phyloP scores from a whole-genome alignment of 164 flowering plant species.

The Piper betle region DNA sequence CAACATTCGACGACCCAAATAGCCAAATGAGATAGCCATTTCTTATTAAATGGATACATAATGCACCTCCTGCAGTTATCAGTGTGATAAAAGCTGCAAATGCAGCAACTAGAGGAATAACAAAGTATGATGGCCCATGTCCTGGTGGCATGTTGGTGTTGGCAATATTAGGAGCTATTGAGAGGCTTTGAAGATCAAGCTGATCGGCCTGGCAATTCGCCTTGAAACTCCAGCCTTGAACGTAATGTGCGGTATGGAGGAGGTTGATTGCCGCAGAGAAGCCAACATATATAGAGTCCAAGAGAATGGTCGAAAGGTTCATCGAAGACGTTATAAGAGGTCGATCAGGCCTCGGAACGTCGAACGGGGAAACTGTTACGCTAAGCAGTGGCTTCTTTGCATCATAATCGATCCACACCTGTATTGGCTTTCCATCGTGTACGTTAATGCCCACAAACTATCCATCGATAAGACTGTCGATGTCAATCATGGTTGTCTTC shows the following conservation, averaged over 20 bases:
- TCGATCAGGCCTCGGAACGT: constrained; percentile 23
- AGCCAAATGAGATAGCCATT: constrained; percentile 25
- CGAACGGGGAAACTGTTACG: constrained; percentile 30
- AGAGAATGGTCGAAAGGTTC: constrained; percentile 37
- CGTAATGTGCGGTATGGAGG: constrained; percentile 19
- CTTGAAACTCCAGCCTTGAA: constrained; percentile 28
- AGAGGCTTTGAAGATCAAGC: constrained; percentile 25
- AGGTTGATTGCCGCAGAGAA: constrained; percentile 68
- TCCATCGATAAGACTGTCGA: neutral
- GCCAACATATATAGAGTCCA: constrained; percentile 55
- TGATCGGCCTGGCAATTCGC: constrained; percentile 15
- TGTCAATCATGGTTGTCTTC: no score
- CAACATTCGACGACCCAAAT: constrained; percentile 44
- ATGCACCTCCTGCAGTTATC: constrained; percentile 8
- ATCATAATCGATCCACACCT: constrained; percentile 64
- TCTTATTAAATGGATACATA: constrained; percentile 10
- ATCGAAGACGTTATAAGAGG: constrained; percentile 22
- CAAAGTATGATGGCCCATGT: constrained; percentile 10
- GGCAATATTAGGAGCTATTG: constrained; percentile 28
- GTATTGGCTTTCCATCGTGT: constrained; percentile 33
- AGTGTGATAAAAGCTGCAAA: constrained; percentile 5
- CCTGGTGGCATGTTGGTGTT: constrained; percentile 11
- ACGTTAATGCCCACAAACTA: constrained; percentile 15
- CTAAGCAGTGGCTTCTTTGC: constrained; percentile 16
- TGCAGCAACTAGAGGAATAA: neutral